phyloP scores from a whole-genome alignment of 1,284 basidiomycete genomes.

The Moesziomyces aphidis region DNA sequence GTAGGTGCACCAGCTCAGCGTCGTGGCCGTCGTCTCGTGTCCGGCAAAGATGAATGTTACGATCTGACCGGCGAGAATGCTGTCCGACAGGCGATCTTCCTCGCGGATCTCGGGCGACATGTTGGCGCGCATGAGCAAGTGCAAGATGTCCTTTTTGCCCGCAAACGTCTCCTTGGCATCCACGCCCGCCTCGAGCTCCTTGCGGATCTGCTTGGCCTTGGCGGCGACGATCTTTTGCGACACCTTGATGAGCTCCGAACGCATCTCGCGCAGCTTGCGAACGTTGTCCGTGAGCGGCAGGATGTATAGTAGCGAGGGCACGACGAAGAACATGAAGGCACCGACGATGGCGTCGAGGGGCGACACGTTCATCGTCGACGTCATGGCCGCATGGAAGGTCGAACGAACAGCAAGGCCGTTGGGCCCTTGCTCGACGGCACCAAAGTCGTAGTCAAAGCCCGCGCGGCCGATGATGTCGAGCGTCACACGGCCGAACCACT shows the following conservation, averaged over 20 bases:
- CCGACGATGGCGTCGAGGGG: slow-evolving; percentile 43
- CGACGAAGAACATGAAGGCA: slow-evolving; percentile 50
- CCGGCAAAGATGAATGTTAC: slow-evolving; percentile 64
- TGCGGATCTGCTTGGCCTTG: slow-evolving; percentile 43
- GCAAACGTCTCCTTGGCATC: slow-evolving; percentile 44
- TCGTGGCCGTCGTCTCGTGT: slow-evolving; percentile 62
- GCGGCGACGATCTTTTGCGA: slow-evolving; percentile 40
- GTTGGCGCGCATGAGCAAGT: slow-evolving; percentile 49
- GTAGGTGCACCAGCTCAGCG: slow-evolving; percentile 59
- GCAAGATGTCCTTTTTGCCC: slow-evolving; percentile 52
- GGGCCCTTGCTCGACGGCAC: slow-evolving; percentile 46
- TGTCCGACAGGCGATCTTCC: slow-evolving; percentile 47
- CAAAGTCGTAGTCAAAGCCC: slow-evolving; percentile 53
- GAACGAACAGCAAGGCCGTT: slow-evolving; percentile 45
- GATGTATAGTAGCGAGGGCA: slow-evolving; percentile 45
- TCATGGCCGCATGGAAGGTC: slow-evolving; percentile 49
- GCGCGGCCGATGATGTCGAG: slow-evolving; percentile 51
- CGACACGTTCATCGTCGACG: slow-evolving; percentile 45
- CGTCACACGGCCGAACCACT: slow-evolving; percentile 49
- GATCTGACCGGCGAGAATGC: slow-evolving; percentile 53
- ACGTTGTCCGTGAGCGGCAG: slow-evolving; percentile 46
- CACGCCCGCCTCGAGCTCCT: slow-evolving; percentile 42
- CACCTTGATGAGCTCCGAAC: slow-evolving; percentile 34
- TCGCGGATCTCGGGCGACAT: slow-evolving; percentile 46
- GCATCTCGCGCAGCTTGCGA: slow-evolving; percentile 46